These are phyloP conservation scores for Microsporum ferrugineum DNA, from an alignment of 2,329 filamentous ascomycete species.

Conservation along the genomic window DNA sequence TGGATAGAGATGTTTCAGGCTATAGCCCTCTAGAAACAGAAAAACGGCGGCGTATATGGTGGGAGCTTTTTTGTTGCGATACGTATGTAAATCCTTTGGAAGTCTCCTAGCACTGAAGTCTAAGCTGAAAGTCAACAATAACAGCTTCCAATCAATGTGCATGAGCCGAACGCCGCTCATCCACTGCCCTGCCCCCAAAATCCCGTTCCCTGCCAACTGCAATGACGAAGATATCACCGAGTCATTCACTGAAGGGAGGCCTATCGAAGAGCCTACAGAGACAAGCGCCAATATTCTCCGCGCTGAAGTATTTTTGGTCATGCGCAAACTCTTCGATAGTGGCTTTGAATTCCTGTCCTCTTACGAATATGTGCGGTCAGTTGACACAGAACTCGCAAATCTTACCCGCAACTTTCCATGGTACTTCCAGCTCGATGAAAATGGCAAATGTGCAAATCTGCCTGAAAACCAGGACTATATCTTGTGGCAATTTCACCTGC, in stretches of 20 bases:
- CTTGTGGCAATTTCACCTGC: conserved; percentile 18
- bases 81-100: conserved; percentile 13
- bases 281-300: conserved; percentile 18
- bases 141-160: conserved; percentile 21
- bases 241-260: conserved; percentile 11
- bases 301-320: conserved; percentile 15
- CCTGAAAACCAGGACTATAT: conserved; percentile 15
- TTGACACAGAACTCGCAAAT: conserved; percentile 17
- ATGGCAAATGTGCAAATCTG: conserved; percentile 10
- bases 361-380: conserved; percentile 16
- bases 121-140: background rate
- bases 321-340: conserved; percentile 15
- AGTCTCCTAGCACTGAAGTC: background rate
- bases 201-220: conserved; percentile 19
- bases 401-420: conserved; percentile 18
- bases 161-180: conserved; percentile 19
- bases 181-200: conserved; percentile 16
- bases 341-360: conserved; percentile 15
- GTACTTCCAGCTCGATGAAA: conserved; percentile 17
- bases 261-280: conserved; percentile 17
- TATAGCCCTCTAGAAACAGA: conserved; percentile 17
- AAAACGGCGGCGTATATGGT: conserved; percentile 19
- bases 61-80: conserved; percentile 19
- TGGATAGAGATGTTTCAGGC: conserved; percentile 16
- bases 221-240: conserved; percentile 19